phyloP scores from a whole-genome alignment of 2,329 filamentous ascomycete species.

The Monilinia fructigena region DNA sequence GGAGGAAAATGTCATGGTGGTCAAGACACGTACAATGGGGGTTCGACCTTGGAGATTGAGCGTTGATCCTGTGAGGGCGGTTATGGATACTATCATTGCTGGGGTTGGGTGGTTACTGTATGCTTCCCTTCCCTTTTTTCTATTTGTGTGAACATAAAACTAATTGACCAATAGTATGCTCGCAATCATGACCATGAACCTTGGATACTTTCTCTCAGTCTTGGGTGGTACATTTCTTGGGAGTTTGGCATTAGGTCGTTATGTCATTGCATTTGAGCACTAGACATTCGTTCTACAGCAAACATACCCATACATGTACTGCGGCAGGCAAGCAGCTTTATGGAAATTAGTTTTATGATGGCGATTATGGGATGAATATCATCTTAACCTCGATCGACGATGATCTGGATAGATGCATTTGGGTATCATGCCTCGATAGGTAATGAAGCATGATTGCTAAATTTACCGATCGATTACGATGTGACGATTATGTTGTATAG shows the following conservation, averaged over 20 bases:
- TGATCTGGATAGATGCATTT: background rate
- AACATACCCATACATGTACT: background rate
- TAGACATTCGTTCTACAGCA: conserved; percentile 18
- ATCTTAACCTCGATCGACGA: background rate
- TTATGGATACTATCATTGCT: conserved; percentile 68
- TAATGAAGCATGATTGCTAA: conserved; percentile 16
- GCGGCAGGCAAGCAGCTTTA: conserved; percentile 25
- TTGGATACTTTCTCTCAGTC: conserved; percentile 81
- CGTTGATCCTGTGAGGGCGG: conserved; percentile 72
- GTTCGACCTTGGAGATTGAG: conserved; percentile 75
- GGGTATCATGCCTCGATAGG: conserved; percentile 10
- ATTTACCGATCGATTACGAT: background rate
- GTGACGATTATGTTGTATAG: background rate
- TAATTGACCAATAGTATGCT: conserved; percentile 65
- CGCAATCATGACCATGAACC: conserved; percentile 85
- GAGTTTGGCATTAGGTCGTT: conserved; percentile 56
- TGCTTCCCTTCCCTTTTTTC: conserved; percentile 42
- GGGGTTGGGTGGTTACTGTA: conserved; percentile 84
- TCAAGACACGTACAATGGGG: conserved; percentile 55
- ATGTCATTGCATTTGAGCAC: conserved; percentile 30
- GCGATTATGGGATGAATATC: too few species aligned
- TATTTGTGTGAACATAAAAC: conserved; percentile 21
- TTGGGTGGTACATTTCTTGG: conserved; percentile 80
- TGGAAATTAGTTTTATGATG: conserved; percentile 8
- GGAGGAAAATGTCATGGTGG: conserved; percentile 76